Evolutionary conservation across 495 filamentous ascomycete species (phyloP), one percentile per base, ranked within the genome.

Genomic region (Daldinia caldariorum): DNA sequence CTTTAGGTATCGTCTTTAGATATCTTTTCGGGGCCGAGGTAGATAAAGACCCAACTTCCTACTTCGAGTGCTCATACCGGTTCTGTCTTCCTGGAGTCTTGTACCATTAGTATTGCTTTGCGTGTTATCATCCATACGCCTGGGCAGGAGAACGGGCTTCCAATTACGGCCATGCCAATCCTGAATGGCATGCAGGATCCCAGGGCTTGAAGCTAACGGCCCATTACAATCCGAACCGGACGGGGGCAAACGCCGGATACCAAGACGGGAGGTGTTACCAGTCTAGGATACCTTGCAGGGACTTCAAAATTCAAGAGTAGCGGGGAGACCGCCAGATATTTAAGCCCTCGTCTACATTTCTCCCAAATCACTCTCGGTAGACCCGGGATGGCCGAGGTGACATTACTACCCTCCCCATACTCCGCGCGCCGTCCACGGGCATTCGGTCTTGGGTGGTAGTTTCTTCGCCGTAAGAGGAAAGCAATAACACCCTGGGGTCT

Each of bases 351-450:
- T 51, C 26, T 6, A 31, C 10, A 31, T 51, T 22, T 51, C 49
- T 26, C 22, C 4, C 12, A 51, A 51, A 29, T 20, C 49, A 18
- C 14, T 31, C 49, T 51, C 49, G 49, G 49, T 31, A 31, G 10
- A n/a, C 4, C 49, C 26, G 26, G 26, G 14, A 51, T 29, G 49
- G 49, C 49, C 20, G 49, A 31, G 20, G 6, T 51, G 13, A 47
- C 43, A 47, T 18, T 47, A 47, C 43, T 47, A 47, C 43, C 43
- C 43, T 47, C 43, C 43, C 43, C 43, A 47, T n/a, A 47, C 16
- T 47, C 43, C 43, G 16, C 16, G 8, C 6, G 43, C 43, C 43
- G 43, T 47, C 16, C 43, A 47, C 18, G 43, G 43, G 16, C 43
- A 47, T 10, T 47, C 43, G 43, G 43, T 16, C 43, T 47, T 47